phyloP scores from a whole-genome alignment of 2,329 filamentous ascomycete genomes.

The Tolypocladium tundrense region DNA sequence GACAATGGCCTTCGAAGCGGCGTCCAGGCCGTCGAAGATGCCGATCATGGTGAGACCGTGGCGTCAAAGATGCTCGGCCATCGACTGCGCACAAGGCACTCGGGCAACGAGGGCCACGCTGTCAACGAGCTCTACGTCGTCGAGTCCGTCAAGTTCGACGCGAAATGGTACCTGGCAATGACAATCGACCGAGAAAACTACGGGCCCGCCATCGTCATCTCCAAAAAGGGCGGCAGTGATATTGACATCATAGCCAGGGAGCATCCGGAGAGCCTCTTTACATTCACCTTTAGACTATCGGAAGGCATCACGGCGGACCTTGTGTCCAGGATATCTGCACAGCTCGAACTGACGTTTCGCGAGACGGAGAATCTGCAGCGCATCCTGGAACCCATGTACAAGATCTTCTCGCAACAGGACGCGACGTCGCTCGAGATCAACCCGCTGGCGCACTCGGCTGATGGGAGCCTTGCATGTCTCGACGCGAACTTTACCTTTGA shows the following conservation, averaged over 20 bases:
- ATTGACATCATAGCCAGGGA: slow-evolving; percentile 10
- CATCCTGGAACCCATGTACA: slow-evolving; percentile 13
- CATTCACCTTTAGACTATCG: slow-evolving; percentile 15
- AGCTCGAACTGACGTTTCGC: neutral
- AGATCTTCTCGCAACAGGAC: slow-evolving; percentile 34
- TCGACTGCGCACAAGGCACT: neutral
- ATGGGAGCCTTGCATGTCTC: slow-evolving; percentile 18
- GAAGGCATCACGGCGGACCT: slow-evolving; percentile 16
- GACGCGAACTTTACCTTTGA: slow-evolving; percentile 36
- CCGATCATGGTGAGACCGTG: slow-evolving; percentile 8
- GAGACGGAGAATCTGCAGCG: slow-evolving; percentile 7
- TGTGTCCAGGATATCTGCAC: slow-evolving; percentile 5
- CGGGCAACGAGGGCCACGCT: neutral
- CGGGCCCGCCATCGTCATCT: slow-evolving; percentile 26
- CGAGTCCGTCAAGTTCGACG: slow-evolving; percentile 16
- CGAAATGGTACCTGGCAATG: slow-evolving; percentile 30
- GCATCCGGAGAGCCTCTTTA: neutral
- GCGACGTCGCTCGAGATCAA: slow-evolving; percentile 35
- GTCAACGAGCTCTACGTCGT: slow-evolving; percentile 26
- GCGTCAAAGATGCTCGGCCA: slow-evolving; percentile 11
- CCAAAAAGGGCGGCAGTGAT: slow-evolving; percentile 9
- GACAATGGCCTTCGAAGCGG: slow-evolving; percentile 5
- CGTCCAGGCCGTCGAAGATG: slow-evolving; percentile 4
- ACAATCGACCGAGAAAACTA: slow-evolving; percentile 31
- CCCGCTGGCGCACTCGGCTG: slow-evolving; percentile 18